Evolutionary conservation across 2,329 filamentous ascomycete genomes (phyloP).

Genomic region (Botrytis byssoidea): DNA sequence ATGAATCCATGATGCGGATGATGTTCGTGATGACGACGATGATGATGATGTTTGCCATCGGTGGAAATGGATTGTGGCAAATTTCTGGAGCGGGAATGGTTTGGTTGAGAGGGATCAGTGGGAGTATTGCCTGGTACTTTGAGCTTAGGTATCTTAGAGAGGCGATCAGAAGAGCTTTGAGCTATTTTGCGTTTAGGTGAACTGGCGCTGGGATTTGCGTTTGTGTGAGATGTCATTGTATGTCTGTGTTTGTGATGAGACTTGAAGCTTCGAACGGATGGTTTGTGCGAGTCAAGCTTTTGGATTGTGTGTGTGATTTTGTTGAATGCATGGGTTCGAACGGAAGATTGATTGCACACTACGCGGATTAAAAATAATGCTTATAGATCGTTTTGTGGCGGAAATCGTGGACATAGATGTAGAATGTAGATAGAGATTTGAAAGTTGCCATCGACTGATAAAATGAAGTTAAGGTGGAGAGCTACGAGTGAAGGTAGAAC

Average conservation of each 20-base stretch:
- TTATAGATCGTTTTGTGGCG: background rate
- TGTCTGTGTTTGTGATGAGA: background rate
- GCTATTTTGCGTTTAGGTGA: conserved; percentile 10
- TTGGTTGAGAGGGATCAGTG: conserved; percentile 1
- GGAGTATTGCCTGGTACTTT: conserved; percentile 7
- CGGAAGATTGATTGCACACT: background rate
- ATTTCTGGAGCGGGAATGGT: conserved; percentile 7
- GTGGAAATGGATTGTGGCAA: background rate
- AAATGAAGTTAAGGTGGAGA: background rate
- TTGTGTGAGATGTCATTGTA: background rate
- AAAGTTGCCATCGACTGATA: background rate
- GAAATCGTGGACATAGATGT: background rate
- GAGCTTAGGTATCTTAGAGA: conserved; percentile 4
- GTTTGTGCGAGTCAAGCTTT: background rate
- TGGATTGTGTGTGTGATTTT: background rate
- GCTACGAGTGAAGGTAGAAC: background rate
- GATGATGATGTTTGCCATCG: background rate
- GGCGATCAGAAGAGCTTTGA: background rate
- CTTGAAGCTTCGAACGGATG: background rate
- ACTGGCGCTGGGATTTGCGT: background rate
- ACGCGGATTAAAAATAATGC: background rate
- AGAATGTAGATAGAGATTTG: background rate
- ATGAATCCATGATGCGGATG: conserved; percentile 3
- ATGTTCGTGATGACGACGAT: background rate
- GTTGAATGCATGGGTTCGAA: background rate